Evolutionary conservation across 176 grass and related monocot genomes (phyloP).

Genomic region (Typha latifolia): DNA sequence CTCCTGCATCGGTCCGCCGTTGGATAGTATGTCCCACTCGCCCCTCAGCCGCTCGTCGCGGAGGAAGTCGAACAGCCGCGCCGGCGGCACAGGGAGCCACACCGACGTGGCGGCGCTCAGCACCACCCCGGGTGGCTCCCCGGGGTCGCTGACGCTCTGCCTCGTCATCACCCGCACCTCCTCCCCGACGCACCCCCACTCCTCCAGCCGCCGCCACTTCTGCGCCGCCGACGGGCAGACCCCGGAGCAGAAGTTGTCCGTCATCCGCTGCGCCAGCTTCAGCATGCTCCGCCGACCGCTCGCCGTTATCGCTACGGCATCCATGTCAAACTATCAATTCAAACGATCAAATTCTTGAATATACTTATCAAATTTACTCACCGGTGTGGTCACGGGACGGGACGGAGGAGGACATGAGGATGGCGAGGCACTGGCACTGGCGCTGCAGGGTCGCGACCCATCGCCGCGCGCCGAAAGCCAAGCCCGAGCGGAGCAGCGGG

Average conservation of each 20-base stretch:
- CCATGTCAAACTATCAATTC: neutral
- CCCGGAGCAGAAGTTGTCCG: conserved; percentile 18
- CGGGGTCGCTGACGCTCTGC: conserved; percentile 44
- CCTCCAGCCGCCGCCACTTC: neutral
- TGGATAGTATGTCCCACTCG: conserved; percentile 40
- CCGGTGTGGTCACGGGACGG: conserved; percentile 29
- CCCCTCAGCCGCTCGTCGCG: conserved; percentile 42
- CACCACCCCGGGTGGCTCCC: conserved; percentile 47
- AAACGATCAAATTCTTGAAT: neutral
- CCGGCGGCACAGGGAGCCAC: conserved; percentile 16
- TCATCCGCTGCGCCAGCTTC: conserved; percentile 32
- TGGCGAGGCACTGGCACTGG: conserved; percentile 12
- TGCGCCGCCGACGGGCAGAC: conserved; percentile 3
- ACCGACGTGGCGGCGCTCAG: conserved; percentile 26
- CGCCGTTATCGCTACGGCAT: conserved; percentile 17
- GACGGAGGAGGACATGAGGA: conserved; percentile 34
- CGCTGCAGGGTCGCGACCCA: conserved; percentile 40
- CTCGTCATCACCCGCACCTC: conserved; percentile 21
- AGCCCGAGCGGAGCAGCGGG: conserved; percentile 23
- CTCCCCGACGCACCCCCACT: conserved; percentile 8
- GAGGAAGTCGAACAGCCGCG: conserved; percentile 33
- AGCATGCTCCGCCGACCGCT: conserved; percentile 25
- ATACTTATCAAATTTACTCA: neutral
- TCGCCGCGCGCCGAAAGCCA: conserved; percentile 41
- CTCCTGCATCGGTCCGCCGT: conserved; percentile 23